Evolutionary conservation across 1,139 yeast species (phyloP).

Genomic region (Lodderomyces margitis): DNA sequence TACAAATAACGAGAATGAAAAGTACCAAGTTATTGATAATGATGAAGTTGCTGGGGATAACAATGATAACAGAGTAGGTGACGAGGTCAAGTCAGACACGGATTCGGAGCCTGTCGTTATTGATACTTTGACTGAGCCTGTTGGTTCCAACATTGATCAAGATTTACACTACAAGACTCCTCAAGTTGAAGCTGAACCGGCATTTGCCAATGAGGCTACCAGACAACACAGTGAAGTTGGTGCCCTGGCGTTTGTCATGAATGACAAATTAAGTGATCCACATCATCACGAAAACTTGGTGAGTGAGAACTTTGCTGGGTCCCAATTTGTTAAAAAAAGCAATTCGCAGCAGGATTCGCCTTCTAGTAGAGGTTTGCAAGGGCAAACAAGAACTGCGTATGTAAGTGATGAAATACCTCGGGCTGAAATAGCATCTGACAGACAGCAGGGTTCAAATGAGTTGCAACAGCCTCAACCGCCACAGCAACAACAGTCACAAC

Average conservation of each 20-base stretch:
- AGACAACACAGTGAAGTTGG: constrained; percentile 4
- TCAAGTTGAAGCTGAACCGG: constrained; percentile 5
- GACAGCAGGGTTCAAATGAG: background rate
- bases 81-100: background rate
- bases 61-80: background rate
- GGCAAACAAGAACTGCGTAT: background rate
- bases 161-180: constrained; percentile 1
- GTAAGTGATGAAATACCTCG: constrained; percentile 2
- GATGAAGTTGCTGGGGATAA: background rate
- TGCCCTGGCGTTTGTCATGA: constrained; percentile 9
- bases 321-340: constrained; percentile 4
- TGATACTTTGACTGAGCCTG: constrained; percentile 2
- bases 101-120: background rate
- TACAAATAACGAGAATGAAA: constrained; percentile 3
- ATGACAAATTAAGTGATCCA: constrained; percentile 1
- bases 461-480: background rate
- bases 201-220: background rate
- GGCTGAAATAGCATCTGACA: background rate
- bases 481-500: background rate
- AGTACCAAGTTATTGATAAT: background rate
- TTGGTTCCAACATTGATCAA: background rate
- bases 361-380: background rate
- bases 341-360: background rate
- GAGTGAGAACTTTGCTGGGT: constrained; percentile 4
- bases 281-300: background rate